These are phyloP conservation scores for Scutellaria baicalensis DNA, from an alignment of 257 asterid genomes.

Conservation along the genomic window DNA sequence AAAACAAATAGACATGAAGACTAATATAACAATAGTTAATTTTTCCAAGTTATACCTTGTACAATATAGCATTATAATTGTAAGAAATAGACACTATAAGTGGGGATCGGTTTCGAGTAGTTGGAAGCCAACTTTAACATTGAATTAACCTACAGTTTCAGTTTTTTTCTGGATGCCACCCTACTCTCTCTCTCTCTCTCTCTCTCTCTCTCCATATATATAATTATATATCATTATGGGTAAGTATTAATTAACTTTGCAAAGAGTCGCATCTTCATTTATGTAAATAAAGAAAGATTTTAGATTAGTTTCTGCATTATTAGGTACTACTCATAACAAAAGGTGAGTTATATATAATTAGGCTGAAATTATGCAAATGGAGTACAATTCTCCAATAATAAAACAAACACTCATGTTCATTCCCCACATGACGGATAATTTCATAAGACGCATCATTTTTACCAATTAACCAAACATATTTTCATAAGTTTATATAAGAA, in stretches of 20 bases:
- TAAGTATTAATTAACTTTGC: background rate
- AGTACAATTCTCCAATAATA: background rate
- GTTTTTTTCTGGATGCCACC: conserved; percentile 30
- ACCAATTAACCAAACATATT: too few species aligned
- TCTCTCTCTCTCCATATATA: background rate
- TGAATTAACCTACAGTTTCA: conserved; percentile 54
- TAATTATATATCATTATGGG: background rate
- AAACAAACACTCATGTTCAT: too few species aligned
- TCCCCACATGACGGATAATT: too few species aligned
- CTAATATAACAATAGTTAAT: too few species aligned
- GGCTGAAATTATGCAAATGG: background rate
- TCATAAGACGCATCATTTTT: too few species aligned
- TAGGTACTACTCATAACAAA: background rate
- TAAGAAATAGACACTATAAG: too few species aligned
- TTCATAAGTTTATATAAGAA: too few species aligned
- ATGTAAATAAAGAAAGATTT: background rate
- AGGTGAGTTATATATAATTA: background rate
- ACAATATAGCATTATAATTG: too few species aligned
- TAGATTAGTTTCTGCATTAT: too few species aligned
- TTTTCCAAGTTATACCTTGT: too few species aligned
- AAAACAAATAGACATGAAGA: too few species aligned
- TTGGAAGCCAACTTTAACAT: conserved; percentile 19
- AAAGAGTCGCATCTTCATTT: background rate
- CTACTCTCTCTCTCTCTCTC: background rate
- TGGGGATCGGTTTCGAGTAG: too few species aligned